Base-by-base conservation (phyloP, 2,329 filamentous ascomycete genomes). In the Botryotinia narcissicola region DNA sequence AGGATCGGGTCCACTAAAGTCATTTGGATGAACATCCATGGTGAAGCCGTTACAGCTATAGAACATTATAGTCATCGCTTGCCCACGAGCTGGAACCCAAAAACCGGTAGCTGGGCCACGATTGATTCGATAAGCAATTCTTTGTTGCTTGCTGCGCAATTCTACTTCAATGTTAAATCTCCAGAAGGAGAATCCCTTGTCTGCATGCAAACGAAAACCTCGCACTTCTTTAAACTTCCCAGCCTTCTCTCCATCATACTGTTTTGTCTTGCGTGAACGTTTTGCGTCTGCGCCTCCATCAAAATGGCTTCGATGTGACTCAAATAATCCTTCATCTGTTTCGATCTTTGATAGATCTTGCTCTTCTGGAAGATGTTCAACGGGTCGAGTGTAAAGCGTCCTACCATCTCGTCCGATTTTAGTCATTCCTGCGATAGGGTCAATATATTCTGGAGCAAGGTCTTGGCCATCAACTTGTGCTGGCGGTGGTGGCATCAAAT, bases 11-110 rank as follows among this genome's bases (percentile, higher is more conserved):
- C 96, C 96, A 80, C 92, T 96, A 81, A 98, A 92, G 63, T 91
- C 87, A 80, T 97, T 88, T 0, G 94, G 85, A 75, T 97, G 91
- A 37, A 93, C 92, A 73, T 89, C 92, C 70, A 92, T 82, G 78
- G 93, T 95, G 85, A 99, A 99, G 2, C 97, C 96, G 81, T 99
- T 99, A 85, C 96, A 97, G 81, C 93, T 97, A 84, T 98, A 89
- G 84, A 98, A 99, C 94, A 98, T 97, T 81, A 98, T 93, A 83
- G 98, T 98, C 96, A 99, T 99, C 3, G 92, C 89, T 81, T 97
- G 88, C 25, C 90, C 92, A 68, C 87, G 88, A 46, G 92, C 92
- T 8, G 97, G 96, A 0, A 99, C 94, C 95, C 96, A 99, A 82
- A 99, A 99, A 1, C 92, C 93, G 70, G 93, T 90, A 3, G 93